Evolutionary conservation across 2,329 filamentous ascomycete species (phyloP).

Genomic region (Fusarium fracticaudum): DNA sequence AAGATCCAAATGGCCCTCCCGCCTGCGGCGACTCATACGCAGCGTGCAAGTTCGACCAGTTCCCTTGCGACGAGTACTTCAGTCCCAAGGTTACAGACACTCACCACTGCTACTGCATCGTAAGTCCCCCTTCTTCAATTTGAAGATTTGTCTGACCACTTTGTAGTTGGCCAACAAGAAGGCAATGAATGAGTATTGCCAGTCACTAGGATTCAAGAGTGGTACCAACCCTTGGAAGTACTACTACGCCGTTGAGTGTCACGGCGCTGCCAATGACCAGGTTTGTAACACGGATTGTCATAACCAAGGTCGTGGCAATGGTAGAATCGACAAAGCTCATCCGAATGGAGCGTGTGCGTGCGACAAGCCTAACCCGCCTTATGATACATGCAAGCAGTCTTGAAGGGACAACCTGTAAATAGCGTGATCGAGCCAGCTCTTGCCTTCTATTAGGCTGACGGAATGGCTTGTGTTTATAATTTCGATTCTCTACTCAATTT

Average conservation of each 20-base stretch:
- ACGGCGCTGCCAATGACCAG: rapidly evolving
- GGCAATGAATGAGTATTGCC: neutral
- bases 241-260: neutral
- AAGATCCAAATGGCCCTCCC: neutral
- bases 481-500: neutral
- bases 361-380: neutral
- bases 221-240: neutral
- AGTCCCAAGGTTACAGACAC: neutral
- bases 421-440: too few relatives aligned
- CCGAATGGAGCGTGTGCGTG: neutral
- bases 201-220: neutral
- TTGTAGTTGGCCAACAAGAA: rapidly evolving
- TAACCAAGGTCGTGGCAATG: neutral
- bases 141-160: rapidly evolving
- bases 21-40: neutral
- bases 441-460: too few relatives aligned
- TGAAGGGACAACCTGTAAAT: neutral
- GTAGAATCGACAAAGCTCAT: neutral
- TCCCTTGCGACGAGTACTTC: neutral
- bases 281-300: neutral
- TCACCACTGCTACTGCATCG: neutral
- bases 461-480: rapidly evolving
- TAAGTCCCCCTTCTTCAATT: rapidly evolving
- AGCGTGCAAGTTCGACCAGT: neutral
- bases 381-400: neutral